Percentiles rank a stretch among this genome's conserved stretches.
These are phyloP conservation scores for Pseudogymnoascus sp. DNA, from an alignment of 2,329 filamentous ascomycete species.

Conservation along the genomic window DNA sequence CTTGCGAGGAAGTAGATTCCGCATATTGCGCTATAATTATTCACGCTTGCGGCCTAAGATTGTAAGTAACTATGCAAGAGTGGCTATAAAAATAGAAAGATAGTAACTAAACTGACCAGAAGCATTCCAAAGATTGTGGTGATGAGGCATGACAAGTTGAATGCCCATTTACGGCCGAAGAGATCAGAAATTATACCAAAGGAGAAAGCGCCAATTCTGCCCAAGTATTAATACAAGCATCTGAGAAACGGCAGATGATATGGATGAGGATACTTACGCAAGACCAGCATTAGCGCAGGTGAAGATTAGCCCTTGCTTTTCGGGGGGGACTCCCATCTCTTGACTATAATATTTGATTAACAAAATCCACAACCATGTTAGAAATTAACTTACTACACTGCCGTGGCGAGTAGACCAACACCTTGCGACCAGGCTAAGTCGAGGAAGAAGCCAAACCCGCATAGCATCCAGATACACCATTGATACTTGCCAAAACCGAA, in stretches of 20 bases:
- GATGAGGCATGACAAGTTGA: slow-evolving; percentile 21
- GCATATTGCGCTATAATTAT: slow-evolving; percentile 17
- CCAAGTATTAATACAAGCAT: not conserved
- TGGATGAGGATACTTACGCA: not conserved
- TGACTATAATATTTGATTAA: not conserved
- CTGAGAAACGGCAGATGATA: not conserved
- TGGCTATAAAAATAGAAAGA: not conserved
- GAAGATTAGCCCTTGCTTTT: slow-evolving; percentile 13
- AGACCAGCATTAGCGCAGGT: slow-evolving; percentile 18
- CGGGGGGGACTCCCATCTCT: slow-evolving; percentile 7
- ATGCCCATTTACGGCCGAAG: slow-evolving; percentile 20
- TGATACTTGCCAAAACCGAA: slow-evolving; percentile 24
- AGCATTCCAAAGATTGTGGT: slow-evolving; percentile 19
- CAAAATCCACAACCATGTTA: not conserved
- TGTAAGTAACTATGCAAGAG: not conserved
- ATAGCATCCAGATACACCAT: slow-evolving; percentile 23
- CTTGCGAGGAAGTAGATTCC: slow-evolving; percentile 17
- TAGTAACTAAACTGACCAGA: slow-evolving; percentile 11
- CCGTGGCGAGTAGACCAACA: slow-evolving; percentile 20
- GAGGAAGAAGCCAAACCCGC: slow-evolving; percentile 24
- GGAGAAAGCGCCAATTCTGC: not conserved
- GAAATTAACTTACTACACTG: slow-evolving; percentile 14
- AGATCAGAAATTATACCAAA: not conserved
- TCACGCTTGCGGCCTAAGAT: slow-evolving; percentile 5
- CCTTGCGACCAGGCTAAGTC: slow-evolving; percentile 23